phyloP scores from a whole-genome alignment of 345 rosid genomes.

The Eucalyptus dawsonii region DNA sequence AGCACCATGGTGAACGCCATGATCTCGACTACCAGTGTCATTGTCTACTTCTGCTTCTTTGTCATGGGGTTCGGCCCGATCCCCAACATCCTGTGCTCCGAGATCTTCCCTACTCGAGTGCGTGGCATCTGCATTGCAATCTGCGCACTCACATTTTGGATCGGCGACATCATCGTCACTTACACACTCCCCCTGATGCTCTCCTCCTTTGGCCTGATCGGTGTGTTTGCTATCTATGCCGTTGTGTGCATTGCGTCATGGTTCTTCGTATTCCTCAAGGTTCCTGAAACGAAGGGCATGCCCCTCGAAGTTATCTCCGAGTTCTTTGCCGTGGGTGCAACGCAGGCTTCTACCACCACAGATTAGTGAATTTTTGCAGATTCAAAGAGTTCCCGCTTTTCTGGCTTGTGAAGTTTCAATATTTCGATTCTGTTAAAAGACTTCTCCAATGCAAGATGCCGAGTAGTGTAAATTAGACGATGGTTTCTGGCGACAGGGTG shows the following conservation, averaged over 20 bases:
- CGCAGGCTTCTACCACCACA: not conserved
- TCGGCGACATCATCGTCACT: constrained; percentile 19
- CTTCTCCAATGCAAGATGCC: not conserved
- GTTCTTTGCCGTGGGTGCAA: constrained; percentile 26
- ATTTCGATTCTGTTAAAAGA: not conserved
- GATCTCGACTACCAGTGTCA: constrained; percentile 12
- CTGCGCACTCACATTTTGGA: constrained; percentile 25
- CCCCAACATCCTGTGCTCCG: constrained; percentile 33
- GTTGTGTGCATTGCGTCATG: constrained; percentile 12
- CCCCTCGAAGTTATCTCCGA: constrained; percentile 38
- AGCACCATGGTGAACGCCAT: constrained; percentile 7
- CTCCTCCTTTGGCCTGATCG: constrained; percentile 16
- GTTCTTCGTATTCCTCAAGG: constrained; percentile 30
- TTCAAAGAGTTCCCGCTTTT: not conserved
- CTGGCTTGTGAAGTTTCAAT: not conserved
- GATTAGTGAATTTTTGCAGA: not conserved
- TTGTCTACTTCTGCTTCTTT: constrained; percentile 18
- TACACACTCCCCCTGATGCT: constrained; percentile 24
- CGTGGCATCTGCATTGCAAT: constrained; percentile 35
- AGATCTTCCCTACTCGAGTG: constrained; percentile 32
- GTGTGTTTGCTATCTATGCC: constrained; percentile 16
- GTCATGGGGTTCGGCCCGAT: constrained; percentile 34
- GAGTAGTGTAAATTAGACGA: not conserved
- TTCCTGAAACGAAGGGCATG: constrained; percentile 45
- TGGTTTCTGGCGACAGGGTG: not conserved